Conservation (phyloP, 148 eudicot genomes). For the Rhododendron mucronatum region DNA sequence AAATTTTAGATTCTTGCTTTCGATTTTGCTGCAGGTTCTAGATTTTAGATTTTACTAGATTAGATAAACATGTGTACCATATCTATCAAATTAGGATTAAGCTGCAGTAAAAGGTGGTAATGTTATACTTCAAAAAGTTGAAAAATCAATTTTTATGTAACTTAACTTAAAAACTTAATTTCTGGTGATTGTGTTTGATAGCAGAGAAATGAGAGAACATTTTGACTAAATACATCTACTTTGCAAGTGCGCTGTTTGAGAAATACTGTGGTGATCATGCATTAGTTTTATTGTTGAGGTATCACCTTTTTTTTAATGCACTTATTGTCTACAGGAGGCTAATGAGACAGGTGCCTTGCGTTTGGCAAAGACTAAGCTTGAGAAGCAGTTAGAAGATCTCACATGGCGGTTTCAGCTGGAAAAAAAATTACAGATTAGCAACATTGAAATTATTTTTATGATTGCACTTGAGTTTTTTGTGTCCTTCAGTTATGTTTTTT, state of each 20-base stretch:
- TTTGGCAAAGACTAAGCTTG: slow-evolving; percentile 82
- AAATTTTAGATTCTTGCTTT: no score
- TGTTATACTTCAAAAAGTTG: no score
- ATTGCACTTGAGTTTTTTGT: background rate
- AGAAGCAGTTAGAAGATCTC: slow-evolving; percentile 90
- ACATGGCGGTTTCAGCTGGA: slow-evolving; percentile 85
- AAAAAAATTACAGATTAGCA: slow-evolving; percentile 74
- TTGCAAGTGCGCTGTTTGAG: background rate
- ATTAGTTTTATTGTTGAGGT: background rate
- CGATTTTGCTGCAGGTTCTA: no score
- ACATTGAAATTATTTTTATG: background rate
- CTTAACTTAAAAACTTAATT: background rate
- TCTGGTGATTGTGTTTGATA: background rate
- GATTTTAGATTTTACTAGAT: no score
- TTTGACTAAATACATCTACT: background rate
- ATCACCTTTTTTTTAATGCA: background rate
- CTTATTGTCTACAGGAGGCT: slow-evolving; percentile 59
- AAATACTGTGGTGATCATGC: background rate
- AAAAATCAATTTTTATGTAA: no score
- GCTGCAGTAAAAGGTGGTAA: no score
- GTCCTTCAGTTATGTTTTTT: background rate
- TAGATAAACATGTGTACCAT: no score
- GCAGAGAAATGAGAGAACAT: background rate
- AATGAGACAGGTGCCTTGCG: slow-evolving; percentile 98
- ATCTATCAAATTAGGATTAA: no score